Percentiles rank a stretch among this genome's conserved stretches.
phyloP scores from a whole-genome alignment of 2,329 filamentous ascomycete species.

The Hypomyces rosellus region DNA sequence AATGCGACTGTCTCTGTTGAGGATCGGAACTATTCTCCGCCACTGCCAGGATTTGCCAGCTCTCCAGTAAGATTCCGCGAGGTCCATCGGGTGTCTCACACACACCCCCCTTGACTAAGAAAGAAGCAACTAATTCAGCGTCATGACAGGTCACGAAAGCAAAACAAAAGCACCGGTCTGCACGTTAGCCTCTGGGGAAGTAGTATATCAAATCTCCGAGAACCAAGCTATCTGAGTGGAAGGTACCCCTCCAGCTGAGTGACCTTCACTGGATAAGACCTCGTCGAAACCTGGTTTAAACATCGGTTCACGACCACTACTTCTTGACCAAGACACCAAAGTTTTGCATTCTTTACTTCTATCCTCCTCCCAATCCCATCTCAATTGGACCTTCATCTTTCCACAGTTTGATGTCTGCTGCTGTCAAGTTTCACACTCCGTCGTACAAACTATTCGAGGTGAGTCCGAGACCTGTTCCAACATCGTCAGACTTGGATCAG shows the following conservation, averaged over 20 bases:
- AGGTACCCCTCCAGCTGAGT: conserved; percentile 24
- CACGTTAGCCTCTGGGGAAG: conserved; percentile 24
- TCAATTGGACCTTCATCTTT: conserved; percentile 24
- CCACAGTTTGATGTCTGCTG: conserved; percentile 50
- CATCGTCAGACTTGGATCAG: neutral
- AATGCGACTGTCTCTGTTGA: conserved; percentile 33
- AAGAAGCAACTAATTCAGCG: conserved; percentile 29
- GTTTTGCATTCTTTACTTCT: conserved; percentile 28
- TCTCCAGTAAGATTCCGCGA: conserved; percentile 28
- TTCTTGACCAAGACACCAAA: conserved; percentile 32
- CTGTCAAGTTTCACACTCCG: conserved; percentile 47
- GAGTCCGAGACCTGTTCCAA: conserved; percentile 37
- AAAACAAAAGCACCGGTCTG: conserved; percentile 26
- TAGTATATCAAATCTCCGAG: conserved; percentile 35
- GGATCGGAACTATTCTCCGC: conserved; percentile 29
- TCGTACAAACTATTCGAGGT: conserved; percentile 55
- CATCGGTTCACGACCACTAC: conserved; percentile 20
- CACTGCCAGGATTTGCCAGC: conserved; percentile 25
- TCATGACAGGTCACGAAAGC: conserved; percentile 25
- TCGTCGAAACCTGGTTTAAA: conserved; percentile 33
- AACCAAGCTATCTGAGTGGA: conserved; percentile 21
- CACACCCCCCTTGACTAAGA: conserved; percentile 21
- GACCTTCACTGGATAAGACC: conserved; percentile 30
- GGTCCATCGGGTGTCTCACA: conserved; percentile 30
- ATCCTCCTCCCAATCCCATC: conserved; percentile 30